Evolutionary conservation across 2,329 filamentous ascomycete species (phyloP), one percentile per base, ranked within the genome.

Genomic region (Colletotrichum karsti): DNA sequence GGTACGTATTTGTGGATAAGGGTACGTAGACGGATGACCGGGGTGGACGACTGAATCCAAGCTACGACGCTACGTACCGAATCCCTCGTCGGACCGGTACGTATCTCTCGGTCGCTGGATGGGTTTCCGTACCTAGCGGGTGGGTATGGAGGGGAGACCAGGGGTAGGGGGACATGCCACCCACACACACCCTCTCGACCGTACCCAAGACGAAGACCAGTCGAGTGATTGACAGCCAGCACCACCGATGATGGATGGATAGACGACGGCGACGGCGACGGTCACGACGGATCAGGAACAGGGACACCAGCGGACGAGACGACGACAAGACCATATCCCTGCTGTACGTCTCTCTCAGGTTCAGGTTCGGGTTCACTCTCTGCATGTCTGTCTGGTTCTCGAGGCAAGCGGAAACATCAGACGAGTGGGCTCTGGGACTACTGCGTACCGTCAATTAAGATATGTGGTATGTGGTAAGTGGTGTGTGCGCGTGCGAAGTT

Each of bases 401-500:
- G 51, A 80, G 78, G 78, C 77, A 81, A 79, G 76, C 74, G 76
- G 77, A 78, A 80, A 80, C 77, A 78, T 79, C 76, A 80, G 77
- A 80, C 78, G 79, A 64, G 65, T 60, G 30, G 35, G 44, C 53
- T 53, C 37, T 55, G 46, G 44, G 46, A n/a, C 53, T 60, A 30
- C 50, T 37, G 50, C 26, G 13, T 44, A 35, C 55, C 37, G 42
- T 26, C 39, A 33, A 26, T 9, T 51, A 53, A 56, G 59, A 35
- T 46, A 42, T 66, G 50, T 39, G 22, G 41, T 42, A 55, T 50
- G 48, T 51, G 41, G 28, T 33, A 41, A 33, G 39, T 62, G 46
- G 55, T 64, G 26, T 50, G 56, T 57, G 60, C 41, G 62, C 12
- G 53, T 48, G 58, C 37, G 60, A 30, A 48, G 55, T 18, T 58